Conservation (phyloP, 352 stramenopile genomes). For the Labyrinthula sp. region DNA sequence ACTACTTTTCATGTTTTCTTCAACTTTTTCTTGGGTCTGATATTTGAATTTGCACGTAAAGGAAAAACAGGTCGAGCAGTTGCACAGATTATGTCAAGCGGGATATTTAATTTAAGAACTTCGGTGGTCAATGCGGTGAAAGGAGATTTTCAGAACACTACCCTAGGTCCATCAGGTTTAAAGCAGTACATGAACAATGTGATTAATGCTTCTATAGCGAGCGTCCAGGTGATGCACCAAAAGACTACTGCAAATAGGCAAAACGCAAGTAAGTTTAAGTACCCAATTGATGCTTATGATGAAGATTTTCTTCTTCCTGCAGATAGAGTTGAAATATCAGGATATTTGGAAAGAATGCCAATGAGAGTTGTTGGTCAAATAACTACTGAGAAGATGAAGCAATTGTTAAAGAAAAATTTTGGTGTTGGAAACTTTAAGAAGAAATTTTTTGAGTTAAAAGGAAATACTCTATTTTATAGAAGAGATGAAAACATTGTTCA, state of each 20-base stretch:
- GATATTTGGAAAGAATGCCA: conserved; percentile 16
- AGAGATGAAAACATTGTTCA: conserved; percentile 16
- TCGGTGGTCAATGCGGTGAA: conserved; percentile 10
- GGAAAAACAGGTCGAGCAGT: conserved; percentile 12
- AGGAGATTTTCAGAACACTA: conserved; percentile 16
- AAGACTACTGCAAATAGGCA: conserved; percentile 16
- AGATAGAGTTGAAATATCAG: conserved; percentile 16
- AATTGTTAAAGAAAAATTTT: background rate
- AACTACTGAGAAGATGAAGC: conserved; percentile 10
- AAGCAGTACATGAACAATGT: too few species aligned
- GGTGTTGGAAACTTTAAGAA: conserved; percentile 27
- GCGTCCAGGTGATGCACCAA: conserved; percentile 17
- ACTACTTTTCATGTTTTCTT: conserved; percentile 23
- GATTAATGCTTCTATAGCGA: conserved; percentile 5
- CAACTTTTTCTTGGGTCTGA: conserved; percentile 22
- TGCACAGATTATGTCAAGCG: conserved; percentile 23
- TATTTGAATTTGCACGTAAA: conserved; percentile 1
- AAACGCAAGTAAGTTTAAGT: conserved; percentile 16
- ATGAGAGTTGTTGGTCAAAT: conserved; percentile 11
- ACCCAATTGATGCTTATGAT: conserved; percentile 14
- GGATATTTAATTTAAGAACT: conserved; percentile 19
- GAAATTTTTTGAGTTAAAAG: conserved; percentile 29
- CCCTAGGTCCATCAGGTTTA: conserved; percentile 3
- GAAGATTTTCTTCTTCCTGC: conserved; percentile 16
- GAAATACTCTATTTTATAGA: conserved; percentile 26